Percentiles rank a stretch among this genome's conserved stretches.
Evolutionary conservation across 805 yeast species (phyloP).

Genomic region (Yamadazyma philogaea): DNA sequence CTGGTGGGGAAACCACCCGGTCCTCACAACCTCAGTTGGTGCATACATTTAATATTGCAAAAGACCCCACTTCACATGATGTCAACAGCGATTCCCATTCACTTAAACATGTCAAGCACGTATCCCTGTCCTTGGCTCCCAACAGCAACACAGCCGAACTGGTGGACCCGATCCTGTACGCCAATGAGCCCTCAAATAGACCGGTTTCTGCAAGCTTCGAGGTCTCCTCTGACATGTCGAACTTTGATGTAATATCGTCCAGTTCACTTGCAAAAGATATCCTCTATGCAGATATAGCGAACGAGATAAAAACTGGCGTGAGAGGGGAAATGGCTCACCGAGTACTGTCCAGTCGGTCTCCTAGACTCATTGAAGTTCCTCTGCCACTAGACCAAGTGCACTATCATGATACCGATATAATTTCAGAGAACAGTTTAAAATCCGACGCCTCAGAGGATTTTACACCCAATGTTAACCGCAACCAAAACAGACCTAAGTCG

Average conservation of each 20-base stretch:
- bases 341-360: constrained; percentile 6
- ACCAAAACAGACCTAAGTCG: not conserved
- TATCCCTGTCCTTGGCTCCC: not conserved
- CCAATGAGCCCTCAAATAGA: too few species aligned
- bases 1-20: not conserved
- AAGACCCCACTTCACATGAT: not conserved
- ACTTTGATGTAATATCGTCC: too few species aligned
- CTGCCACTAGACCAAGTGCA: constrained; percentile 9
- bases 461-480: too few species aligned
- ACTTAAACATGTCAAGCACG: not conserved
- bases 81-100: not conserved
- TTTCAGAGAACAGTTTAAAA: constrained; percentile 8
- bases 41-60: not conserved
- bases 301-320: not conserved
- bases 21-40: not conserved
- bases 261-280: constrained; percentile 3
- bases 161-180: too few species aligned
- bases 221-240: too few species aligned
- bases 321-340: constrained; percentile 6
- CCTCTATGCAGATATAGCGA: not conserved
- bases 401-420: constrained; percentile 16
- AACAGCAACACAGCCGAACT: not conserved
- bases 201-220: too few species aligned
- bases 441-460: too few species aligned
- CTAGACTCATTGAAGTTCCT: constrained; percentile 11